Base-by-base conservation (phyloP, 2,329 filamentous ascomycete genomes). In the Alternaria gaisen region DNA sequence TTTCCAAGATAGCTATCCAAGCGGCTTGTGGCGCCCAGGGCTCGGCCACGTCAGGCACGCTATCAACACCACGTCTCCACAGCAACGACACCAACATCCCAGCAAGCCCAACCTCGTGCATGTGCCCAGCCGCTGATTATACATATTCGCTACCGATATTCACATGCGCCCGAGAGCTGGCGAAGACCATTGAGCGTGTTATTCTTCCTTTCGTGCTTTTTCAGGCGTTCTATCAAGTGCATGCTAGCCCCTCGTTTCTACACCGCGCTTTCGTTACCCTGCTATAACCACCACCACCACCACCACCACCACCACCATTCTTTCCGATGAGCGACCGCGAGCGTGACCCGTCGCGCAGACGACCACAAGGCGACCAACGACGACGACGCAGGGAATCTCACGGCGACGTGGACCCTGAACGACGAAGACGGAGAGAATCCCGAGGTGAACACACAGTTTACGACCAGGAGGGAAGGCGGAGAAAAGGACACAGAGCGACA, bases 401-500 rank as follows among this genome's bases (percentile, higher is more conserved):
- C 22, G 67, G 67, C 60, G 72, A 71, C 34, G 66, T 62, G 18
- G 70, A 73, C 36, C 64, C 64, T 4, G 68, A 71, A 24, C 67
- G 68, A 20, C 60, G 68, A 5, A 60, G 62, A 40, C 59, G 68
- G 30, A 70, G 64, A 60, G 64, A 72, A 24, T 66, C 62, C 40
- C 61, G 64, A 32, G 63, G 67, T 52, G 64, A 70, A 14, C 41
- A 63, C 36, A 64, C 65, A 3, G 58, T 66, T 6, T 67, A 69
- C 22, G 72, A 74, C n/a, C 60, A 60, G 28, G 74, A 76, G 36
- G 70, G 71, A 7, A 65, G 77, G 5, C 67, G 72, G 3, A 63
- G 77, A 36, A 69, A 69, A 30, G 77, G 77, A 8, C 79, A 80
- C 56, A 72, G 77, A 28, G 77, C 78, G 4, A 80, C 78, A 11